These are phyloP conservation scores for Globisporangium mamillatum DNA, from an alignment of 352 stramenopile genomes.

Conservation along the genomic window DNA sequence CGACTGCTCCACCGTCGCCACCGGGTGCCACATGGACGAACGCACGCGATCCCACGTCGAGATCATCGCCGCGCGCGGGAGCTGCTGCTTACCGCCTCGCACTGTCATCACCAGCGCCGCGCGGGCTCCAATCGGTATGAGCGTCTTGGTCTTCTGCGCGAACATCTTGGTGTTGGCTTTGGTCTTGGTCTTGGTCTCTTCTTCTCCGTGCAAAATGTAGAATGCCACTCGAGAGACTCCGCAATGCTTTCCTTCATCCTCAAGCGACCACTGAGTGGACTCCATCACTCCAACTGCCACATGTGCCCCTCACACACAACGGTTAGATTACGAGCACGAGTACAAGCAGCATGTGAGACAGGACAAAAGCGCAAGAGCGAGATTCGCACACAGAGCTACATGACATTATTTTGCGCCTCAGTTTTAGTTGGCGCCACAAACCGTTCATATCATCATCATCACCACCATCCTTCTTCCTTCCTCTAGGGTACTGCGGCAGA, in stretches of 20 bases:
- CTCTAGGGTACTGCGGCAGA: not conserved
- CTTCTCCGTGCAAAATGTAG: not conserved
- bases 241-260: not conserved
- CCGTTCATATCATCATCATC: conserved; percentile 1
- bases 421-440: conserved; percentile 4
- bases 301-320: not conserved
- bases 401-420: conserved; percentile 13
- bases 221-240: not conserved
- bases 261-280: not conserved
- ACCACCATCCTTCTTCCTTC: conserved; percentile 3
- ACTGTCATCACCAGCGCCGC: not conserved
- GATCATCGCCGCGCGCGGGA: conserved; percentile 44
- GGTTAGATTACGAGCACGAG: not conserved
- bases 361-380: not conserved
- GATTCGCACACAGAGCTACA: conserved; percentile 8
- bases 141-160: not conserved
- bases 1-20: not conserved
- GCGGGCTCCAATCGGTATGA: not conserved
- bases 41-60: conserved; percentile 67
- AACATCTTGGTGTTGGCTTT: not conserved
- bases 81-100: not conserved
- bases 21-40: not conserved
- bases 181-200: not conserved
- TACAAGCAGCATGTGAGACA: not conserved
- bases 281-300: not conserved